Base-by-base conservation (phyloP, 1,284 basidiomycete genomes). In the Spongispora temasekensis region DNA sequence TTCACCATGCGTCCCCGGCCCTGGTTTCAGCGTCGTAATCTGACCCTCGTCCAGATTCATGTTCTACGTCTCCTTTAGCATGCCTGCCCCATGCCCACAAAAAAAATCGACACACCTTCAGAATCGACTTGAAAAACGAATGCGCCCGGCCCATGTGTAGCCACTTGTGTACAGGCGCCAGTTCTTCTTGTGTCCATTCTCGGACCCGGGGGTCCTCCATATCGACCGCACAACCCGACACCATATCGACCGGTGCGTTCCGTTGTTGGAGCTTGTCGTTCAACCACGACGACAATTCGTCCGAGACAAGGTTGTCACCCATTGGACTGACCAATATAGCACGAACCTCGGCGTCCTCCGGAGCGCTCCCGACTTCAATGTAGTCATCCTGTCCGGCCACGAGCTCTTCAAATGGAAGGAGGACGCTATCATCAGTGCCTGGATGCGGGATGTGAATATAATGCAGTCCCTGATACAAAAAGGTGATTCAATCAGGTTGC, bases 181-280 rank as follows among this genome's bases (percentile, higher is more conserved):
- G 60, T 57, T 80, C 77, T 30, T 71, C 69, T 15, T 25, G 51
- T 7, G 68, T 73, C 71, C 71, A 77, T 56, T 75, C 72, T 21
- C 79, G 71, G 52, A 79, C 72, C 44, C 78, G 70, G 5, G 67
- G 64, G 58, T 79, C 78, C 27, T 75, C 69, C 76, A 79, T 78
- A 25, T 73, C n/a, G 40, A 73, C 48, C 8, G 65, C 32, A 2
- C 51, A 64, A 32, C 28, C 21, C 13, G 63, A 55, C 2, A 17
- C 59, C 64, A 70, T 58, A 27, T 58, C 57, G 50, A 53, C 58
- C 10, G 61, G 65, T 2, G 60, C 56, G 21, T 70, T 59, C 51
- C 61, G 73, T 64, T 64, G 69, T 40, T 67, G 64, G 35, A 75
- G 55, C 37, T 61, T 67, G n/a, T 73, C 70, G 53, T 67, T 66